Evolutionary conservation across 108 stramenopile genomes (phyloP), one percentile per base, ranked within the genome.

Genomic region (Skeletonema grethae): DNA sequence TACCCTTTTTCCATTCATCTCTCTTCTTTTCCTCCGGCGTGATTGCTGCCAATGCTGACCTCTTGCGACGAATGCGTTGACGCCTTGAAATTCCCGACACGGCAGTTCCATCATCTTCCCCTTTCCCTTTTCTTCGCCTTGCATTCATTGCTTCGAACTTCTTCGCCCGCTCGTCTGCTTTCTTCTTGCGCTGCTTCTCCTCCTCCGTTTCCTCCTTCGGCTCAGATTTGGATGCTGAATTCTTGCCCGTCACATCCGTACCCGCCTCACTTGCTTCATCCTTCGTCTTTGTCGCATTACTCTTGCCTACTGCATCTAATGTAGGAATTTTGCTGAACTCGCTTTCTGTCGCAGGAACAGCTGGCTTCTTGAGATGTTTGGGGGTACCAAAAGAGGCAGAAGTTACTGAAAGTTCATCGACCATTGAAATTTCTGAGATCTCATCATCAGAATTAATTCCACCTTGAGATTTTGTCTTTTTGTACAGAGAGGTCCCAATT

Each of bases 71-170:
- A 28, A 82, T 45, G 36, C 80, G 68, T 36, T 75, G 80, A 25
- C 65, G 73, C 35, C 63, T 70, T 18, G 80, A 82, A 46, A 82
- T 82, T 29, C 80, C 80, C 50, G 80, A 75, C 25, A 75, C 80
- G 31, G 74, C 70, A 34, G 74, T 82, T 30, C 38, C 70, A 45
- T 70, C 70, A 68, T 82, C 80, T 1, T 70, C 74, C 13, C 34
- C 60, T 20, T 61, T 50, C 1, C 73, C 73, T 5, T 73, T 59
- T 56, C 70, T 70, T 9, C 80, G 73, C 22, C 57, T 67, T 13
- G 70, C 69, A 28, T 73, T 65, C 69, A 82, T 75, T 41, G 63
- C 80, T 61, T 75, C 80, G 34, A 82, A 62, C 70, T 82, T 82
- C 48, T 75, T 75, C 25, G 80, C 80, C 9, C 80, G 74, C 53